A percentile compares a stretch with the other conserved stretches of the same genome.
phyloP scores from a whole-genome alignment of 352 stramenopile genomes.

The Peronospora tabacina region DNA sequence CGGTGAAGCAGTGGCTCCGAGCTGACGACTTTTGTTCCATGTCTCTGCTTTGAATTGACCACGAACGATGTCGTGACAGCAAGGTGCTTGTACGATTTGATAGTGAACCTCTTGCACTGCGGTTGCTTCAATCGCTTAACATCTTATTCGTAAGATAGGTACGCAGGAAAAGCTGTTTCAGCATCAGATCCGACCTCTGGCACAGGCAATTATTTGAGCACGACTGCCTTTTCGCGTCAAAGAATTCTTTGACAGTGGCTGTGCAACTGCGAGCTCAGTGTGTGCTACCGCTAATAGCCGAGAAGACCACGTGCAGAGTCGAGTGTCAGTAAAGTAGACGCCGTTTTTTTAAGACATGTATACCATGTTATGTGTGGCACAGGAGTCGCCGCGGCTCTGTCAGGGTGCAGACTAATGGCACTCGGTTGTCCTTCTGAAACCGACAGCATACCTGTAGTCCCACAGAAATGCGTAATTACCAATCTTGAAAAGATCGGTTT shows the following conservation, averaged over 20 bases:
- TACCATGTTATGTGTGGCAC: not conserved
- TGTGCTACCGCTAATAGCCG: too few species aligned
- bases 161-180: not conserved
- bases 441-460: not conserved
- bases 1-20: constrained; percentile 10
- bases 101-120: not conserved
- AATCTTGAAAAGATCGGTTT: not conserved
- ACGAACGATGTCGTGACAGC: constrained; percentile 13
- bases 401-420: constrained; percentile 1
- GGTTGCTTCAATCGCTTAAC: not conserved
- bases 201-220: not conserved
- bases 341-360: not conserved
- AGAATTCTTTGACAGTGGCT: not conserved
- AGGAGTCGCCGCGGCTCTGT: not conserved
- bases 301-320: constrained; percentile 5
- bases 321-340: constrained; percentile 5
- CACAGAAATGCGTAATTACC: not conserved
- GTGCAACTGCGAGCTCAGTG: not conserved
- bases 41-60: constrained; percentile 17
- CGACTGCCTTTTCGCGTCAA: not conserved
- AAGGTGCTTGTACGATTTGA: constrained; percentile 18
- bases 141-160: not conserved
- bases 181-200: not conserved
- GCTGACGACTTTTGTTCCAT: constrained; percentile 18
- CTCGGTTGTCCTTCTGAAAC: not conserved